phyloP scores from a whole-genome alignment of 805 yeast genomes.

The Wickerhamia fluorescens region DNA sequence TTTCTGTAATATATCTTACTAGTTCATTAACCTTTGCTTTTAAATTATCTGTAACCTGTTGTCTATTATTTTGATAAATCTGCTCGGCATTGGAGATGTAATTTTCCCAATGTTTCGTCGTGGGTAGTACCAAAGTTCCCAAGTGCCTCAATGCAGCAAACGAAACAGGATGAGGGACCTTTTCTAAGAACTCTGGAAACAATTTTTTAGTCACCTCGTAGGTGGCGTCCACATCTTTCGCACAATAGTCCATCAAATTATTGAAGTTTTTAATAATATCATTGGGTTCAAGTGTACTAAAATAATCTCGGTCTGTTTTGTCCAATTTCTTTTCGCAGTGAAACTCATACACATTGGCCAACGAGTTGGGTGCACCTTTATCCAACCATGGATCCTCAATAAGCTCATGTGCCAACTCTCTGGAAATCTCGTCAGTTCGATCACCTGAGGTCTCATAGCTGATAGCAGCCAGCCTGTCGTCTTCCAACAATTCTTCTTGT shows the following conservation, averaged over 20 bases:
- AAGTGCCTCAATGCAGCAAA: constrained; percentile 78
- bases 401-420: constrained; percentile 21
- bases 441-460: no score
- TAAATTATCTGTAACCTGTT: constrained; percentile 52
- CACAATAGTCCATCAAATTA: constrained; percentile 70
- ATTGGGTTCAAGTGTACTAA: constrained; percentile 47
- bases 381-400: constrained; percentile 80
- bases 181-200: constrained; percentile 57
- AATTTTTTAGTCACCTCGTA: constrained; percentile 59
- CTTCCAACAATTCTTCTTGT: constrained; percentile 11
- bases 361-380: constrained; percentile 68
- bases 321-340: constrained; percentile 66
- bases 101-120: constrained; percentile 62
- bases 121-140: constrained; percentile 72
- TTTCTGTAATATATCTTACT: constrained; percentile 33
- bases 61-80: constrained; percentile 52
- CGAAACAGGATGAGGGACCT: constrained; percentile 91
- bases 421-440: constrained; percentile 8
- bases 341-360: constrained; percentile 70
- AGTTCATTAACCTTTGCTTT: constrained; percentile 54
- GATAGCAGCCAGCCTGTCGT: constrained; percentile 16
- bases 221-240: constrained; percentile 75
- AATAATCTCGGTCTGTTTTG: constrained; percentile 61
- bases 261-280: constrained; percentile 53
- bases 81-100: constrained; percentile 67